Base-by-base conservation (phyloP, 371 early-diverging fungal species). In the Mucor velutinosus region DNA sequence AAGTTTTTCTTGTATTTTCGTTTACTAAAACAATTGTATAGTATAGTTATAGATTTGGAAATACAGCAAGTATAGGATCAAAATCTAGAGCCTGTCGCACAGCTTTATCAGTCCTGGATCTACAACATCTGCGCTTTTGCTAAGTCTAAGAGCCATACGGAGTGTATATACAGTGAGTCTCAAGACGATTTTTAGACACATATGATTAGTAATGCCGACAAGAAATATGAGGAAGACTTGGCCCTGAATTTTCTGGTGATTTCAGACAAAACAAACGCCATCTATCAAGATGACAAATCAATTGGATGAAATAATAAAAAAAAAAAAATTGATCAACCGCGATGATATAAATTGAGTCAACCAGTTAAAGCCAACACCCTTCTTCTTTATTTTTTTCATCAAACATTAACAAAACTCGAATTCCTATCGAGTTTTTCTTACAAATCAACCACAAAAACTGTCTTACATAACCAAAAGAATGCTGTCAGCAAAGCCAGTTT, bases 401-500 rank as follows among this genome's bases (percentile, higher is more conserved):
- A 53, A 53, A 27, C 53, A 53, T 25, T 27, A 27, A 33, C n/a
- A 57, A 57, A 32, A 57, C 57, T 32, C 33, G 12, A n/a, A 57
- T 57, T 7, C 3, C 0, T 17, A 19, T 57, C 33, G 57, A 57
- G 57, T 57, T 57, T 33, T 33, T n/a, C 7, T 29, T 33, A 32
- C 7, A 30, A 25, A 32, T 33, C 4, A 32, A 57, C 1, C 14
- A 23, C 29, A 45, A 62, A 59, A 59, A 60, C 30, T 69, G 62
- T 67, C 66, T 17, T 67, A 68, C 29, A 62, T 64, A 19, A 64
- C 41, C 11, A 65, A 58, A 49, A 60, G 61, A 60, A 65, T 65
- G 70, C 56, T 70, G 29, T 65, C 70, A 59, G 43, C 72, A 12
- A 72, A 74, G 25, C 80, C 80, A 58, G 72, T 85, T 27, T 94